These are phyloP conservation scores for Raphanus hybrid DNA, from an alignment of 441 rosid species.

Conservation along the genomic window DNA sequence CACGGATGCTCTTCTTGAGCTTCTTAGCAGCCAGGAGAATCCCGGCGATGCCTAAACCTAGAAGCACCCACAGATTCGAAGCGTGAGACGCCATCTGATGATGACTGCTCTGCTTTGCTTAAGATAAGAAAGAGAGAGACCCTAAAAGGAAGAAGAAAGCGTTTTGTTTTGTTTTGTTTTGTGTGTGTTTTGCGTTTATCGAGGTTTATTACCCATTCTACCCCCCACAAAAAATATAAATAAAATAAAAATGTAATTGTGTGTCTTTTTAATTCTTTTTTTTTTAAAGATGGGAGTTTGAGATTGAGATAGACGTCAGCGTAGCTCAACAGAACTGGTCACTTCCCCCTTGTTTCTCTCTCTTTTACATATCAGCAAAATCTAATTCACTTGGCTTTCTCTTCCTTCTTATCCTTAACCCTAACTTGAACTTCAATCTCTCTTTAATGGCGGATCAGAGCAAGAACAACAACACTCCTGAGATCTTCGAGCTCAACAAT, in stretches of 20 bases:
- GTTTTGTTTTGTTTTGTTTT: constrained; percentile 20
- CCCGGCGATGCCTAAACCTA: constrained; percentile 93
- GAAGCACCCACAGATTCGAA: constrained; percentile 84
- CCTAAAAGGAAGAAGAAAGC: constrained; percentile 11
- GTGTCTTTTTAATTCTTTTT: not conserved
- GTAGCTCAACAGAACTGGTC: constrained; percentile 25
- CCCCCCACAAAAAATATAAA: not conserved
- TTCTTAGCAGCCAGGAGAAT: constrained; percentile 62
- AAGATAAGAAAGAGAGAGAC: constrained; percentile 35
- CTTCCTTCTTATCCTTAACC: constrained; percentile 16
- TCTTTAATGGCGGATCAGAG: constrained; percentile 64
- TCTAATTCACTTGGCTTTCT: not conserved
- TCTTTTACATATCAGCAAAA: not conserved
- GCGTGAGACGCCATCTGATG: constrained; percentile 62
- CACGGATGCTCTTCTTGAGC: constrained; percentile 67
- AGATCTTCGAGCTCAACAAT: constrained; percentile 83
- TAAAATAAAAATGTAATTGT: no score
- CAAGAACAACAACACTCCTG: constrained; percentile 40
- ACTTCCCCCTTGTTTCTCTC: constrained; percentile 20
- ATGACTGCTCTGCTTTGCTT: constrained; percentile 21
- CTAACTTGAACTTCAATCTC: not conserved
- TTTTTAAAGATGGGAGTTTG: not conserved
- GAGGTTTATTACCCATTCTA: not conserved
- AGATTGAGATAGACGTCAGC: constrained; percentile 38
- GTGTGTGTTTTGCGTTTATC: constrained; percentile 21